Evolutionary conservation across 176 grass and related monocot species (phyloP).

Genomic region (Musa schizocarpa): DNA sequence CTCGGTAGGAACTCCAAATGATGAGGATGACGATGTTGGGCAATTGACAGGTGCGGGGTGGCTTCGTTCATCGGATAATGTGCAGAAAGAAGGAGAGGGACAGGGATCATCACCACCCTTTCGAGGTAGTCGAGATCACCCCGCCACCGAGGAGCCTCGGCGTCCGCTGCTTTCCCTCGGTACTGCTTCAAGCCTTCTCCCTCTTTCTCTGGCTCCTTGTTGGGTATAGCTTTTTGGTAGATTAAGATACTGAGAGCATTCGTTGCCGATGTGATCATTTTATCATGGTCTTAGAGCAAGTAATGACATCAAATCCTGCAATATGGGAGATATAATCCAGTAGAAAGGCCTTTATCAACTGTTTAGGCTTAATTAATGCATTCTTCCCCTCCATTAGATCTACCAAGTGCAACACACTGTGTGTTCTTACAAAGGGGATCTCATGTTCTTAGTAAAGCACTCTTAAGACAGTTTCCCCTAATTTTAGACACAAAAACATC

Average conservation of each 20-base stretch:
- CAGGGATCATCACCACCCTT: conserved; percentile 56
- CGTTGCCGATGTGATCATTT: too few relatives aligned
- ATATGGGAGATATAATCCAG: not conserved
- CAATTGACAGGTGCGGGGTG: conserved; percentile 14
- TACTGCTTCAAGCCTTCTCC: conserved; percentile 11
- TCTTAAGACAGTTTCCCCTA: too few relatives aligned
- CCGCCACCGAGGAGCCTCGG: conserved; percentile 77
- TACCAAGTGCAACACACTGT: too few relatives aligned
- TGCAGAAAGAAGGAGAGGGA: conserved; percentile 83
- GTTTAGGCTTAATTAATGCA: not conserved
- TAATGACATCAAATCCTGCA: too few relatives aligned
- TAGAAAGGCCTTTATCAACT: not conserved
- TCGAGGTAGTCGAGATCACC: conserved; percentile 88
- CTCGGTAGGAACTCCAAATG: not conserved
- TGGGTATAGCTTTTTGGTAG: too few relatives aligned
- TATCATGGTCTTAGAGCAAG: too few relatives aligned
- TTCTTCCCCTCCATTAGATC: too few relatives aligned
- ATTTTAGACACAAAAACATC: too few relatives aligned
- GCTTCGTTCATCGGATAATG: conserved; percentile 31
- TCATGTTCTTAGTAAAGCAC: too few relatives aligned
- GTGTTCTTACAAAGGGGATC: too few relatives aligned
- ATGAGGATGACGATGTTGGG: not conserved
- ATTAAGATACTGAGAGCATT: too few relatives aligned
- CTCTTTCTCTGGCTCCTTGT: too few relatives aligned
- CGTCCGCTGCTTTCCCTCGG: conserved; percentile 85